These are phyloP conservation scores for Phyllosticta citribraziliensis DNA, from an alignment of 2,329 filamentous ascomycete species.

Conservation along the genomic window DNA sequence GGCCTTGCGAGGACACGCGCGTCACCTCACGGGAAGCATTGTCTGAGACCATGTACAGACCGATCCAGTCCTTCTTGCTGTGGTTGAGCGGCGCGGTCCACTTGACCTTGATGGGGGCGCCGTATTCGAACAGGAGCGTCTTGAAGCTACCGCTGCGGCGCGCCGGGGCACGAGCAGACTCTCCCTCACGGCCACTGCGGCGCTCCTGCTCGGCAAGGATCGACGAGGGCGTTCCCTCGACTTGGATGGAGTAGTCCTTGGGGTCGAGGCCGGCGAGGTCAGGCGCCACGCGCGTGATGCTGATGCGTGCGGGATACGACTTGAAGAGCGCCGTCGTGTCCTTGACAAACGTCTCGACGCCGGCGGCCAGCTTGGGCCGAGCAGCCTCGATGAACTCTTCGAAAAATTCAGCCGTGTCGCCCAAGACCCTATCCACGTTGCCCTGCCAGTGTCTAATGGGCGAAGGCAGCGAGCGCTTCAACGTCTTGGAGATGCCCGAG, in stretches of 20 bases:
- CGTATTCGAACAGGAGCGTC: constrained; percentile 77
- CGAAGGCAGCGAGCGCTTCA: constrained; percentile 75
- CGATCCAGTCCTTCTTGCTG: constrained; percentile 88
- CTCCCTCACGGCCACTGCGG: constrained; percentile 63
- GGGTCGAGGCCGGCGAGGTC: constrained; percentile 73
- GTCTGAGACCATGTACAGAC: constrained; percentile 90
- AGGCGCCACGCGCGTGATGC: constrained; percentile 66
- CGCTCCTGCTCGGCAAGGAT: constrained; percentile 46
- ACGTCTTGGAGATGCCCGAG: constrained; percentile 83
- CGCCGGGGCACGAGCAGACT: constrained; percentile 57
- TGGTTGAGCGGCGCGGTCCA: constrained; percentile 88
- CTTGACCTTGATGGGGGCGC: constrained; percentile 75
- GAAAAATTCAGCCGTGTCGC: constrained; percentile 77
- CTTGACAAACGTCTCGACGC: constrained; percentile 76
- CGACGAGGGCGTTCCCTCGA: constrained; percentile 53
- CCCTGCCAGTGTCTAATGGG: constrained; percentile 76
- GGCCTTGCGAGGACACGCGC: constrained; percentile 72
- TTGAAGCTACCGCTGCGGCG: constrained; percentile 52
- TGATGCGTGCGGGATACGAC: constrained; percentile 77
- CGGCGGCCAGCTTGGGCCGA: constrained; percentile 73
- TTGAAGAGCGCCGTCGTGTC: constrained; percentile 85
- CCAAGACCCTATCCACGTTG: constrained; percentile 77
- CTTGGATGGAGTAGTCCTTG: constrained; percentile 66
- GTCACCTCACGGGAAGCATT: constrained; percentile 80
- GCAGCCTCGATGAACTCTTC: constrained; percentile 84